phyloP scores from a whole-genome alignment of 192 early-diverging fungal species.

The Gryganskiella cystojenkinii region DNA sequence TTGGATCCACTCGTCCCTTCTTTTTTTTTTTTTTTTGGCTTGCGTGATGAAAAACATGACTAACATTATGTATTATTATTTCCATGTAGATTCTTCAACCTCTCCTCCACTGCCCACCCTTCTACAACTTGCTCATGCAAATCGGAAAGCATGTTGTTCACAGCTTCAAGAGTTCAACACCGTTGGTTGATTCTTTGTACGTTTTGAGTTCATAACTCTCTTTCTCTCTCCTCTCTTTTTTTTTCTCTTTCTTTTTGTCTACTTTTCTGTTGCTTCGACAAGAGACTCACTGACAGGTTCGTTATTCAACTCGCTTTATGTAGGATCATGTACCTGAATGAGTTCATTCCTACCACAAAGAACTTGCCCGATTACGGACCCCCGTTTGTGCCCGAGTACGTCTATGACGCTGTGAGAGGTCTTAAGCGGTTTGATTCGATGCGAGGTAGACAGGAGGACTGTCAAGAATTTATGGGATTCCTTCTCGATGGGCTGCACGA shows the following conservation, averaged over 20 bases:
- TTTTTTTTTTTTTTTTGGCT: too few relatives aligned
- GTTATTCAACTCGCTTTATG: neutral
- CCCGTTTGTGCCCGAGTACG: conserved; percentile 93
- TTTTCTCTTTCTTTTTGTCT: too few relatives aligned
- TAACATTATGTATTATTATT: neutral
- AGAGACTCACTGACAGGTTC: too few relatives aligned
- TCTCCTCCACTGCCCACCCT: conserved; percentile 90
- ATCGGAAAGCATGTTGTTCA: conserved; percentile 73
- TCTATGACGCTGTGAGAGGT: conserved; percentile 88
- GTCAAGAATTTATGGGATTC: conserved; percentile 95
- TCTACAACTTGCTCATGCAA: conserved; percentile 85
- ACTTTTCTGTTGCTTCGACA: too few relatives aligned
- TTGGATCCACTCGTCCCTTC: too few relatives aligned
- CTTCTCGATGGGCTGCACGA: conserved; percentile 96
- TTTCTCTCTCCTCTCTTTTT: too few relatives aligned
- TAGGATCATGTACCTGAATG: conserved; percentile 71
- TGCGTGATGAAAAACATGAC: neutral
- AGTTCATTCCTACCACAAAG: conserved; percentile 59
- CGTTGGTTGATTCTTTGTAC: conserved; percentile 89
- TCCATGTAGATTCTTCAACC: conserved; percentile 81
- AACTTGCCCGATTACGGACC: conserved; percentile 65
- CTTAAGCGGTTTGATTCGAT: conserved; percentile 84
- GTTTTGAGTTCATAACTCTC: too few relatives aligned
- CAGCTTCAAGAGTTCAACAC: conserved; percentile 80
- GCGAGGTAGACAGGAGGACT: conserved; percentile 92